Evolutionary conservation across 2,329 filamentous ascomycete genomes (phyloP).

Genomic region (Cryphonectria parasitica): DNA sequence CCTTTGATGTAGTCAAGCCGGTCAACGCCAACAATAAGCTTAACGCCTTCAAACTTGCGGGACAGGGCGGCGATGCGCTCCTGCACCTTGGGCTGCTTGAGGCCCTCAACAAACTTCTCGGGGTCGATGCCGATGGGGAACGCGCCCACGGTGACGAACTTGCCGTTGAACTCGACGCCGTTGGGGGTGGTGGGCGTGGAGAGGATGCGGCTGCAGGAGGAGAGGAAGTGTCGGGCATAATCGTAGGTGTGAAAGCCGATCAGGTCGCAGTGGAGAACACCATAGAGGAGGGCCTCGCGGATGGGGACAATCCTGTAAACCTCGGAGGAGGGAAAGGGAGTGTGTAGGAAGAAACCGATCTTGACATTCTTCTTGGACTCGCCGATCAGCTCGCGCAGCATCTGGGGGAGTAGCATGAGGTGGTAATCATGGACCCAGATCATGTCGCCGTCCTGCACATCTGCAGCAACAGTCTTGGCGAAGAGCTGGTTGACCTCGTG

Average conservation of each 20-base stretch:
- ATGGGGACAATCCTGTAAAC: conserved; percentile 96
- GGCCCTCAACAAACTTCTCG: conserved; percentile 89
- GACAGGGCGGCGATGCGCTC: conserved; percentile 83
- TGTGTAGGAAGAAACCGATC: conserved; percentile 98
- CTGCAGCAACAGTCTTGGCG: conserved; percentile 81
- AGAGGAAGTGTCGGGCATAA: conserved; percentile 97
- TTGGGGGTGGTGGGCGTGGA: conserved; percentile 83
- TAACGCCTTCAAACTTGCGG: conserved; percentile 92
- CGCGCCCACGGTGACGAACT: conserved; percentile 87
- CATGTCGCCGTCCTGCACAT: conserved; percentile 90
- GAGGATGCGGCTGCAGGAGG: conserved; percentile 93
- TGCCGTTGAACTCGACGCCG: conserved; percentile 87
- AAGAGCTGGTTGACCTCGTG: conserved; percentile 91
- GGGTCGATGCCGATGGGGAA: conserved; percentile 98
- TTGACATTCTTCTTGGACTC: conserved; percentile 86
- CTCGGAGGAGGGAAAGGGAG: conserved; percentile 94
- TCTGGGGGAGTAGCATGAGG: conserved; percentile 92
- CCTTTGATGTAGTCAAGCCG: conserved; percentile 99
- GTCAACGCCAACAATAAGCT: conserved; percentile 95
- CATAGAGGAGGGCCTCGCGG: conserved; percentile 82
- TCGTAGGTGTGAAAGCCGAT: conserved; percentile 99
- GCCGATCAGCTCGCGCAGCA: conserved; percentile 90
- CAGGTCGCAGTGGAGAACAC: conserved; percentile 89
- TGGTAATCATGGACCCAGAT: conserved; percentile 99
- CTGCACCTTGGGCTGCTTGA: conserved; percentile 83